Percentiles rank a stretch among this genome's conserved stretches.
Evolutionary conservation across 331 rosid species (phyloP).

Genomic region (Stylosanthes scabra): DNA sequence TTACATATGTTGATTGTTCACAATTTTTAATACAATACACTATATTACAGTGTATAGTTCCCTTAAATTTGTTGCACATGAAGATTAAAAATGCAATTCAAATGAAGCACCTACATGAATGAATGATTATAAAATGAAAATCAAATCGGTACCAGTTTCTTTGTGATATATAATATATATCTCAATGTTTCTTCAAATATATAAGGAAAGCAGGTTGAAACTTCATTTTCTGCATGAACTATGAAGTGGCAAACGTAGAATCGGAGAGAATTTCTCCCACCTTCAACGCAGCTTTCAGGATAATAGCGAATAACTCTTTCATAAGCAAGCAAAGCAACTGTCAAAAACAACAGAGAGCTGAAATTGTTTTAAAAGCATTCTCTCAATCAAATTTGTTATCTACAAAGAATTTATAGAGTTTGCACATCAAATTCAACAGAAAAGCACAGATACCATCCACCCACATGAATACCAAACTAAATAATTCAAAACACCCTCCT

Average conservation of each 20-base stretch:
- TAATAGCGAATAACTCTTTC: not conserved
- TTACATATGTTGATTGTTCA: slow-evolving; percentile 8
- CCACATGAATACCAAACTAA: too few species aligned
- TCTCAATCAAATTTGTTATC: slow-evolving; percentile 14
- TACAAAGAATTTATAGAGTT: not conserved
- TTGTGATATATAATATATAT: not conserved
- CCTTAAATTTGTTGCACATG: not conserved
- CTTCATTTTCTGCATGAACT: not conserved
- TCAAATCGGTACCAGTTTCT: not conserved
- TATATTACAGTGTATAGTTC: not conserved
- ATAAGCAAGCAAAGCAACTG: not conserved
- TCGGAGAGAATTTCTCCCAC: not conserved
- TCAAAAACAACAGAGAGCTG: not conserved
- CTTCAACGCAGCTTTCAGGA: not conserved
- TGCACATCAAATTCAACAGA: not conserved
- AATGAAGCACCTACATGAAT: not conserved
- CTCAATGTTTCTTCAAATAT: too few species aligned
- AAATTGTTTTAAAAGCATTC: not conserved
- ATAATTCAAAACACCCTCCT: not conserved
- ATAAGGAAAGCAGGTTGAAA: not conserved
- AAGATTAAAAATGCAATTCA: slow-evolving; percentile 7
- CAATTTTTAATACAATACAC: slow-evolving; percentile 4
- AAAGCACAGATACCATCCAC: too few species aligned
- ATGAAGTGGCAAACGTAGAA: not conserved
- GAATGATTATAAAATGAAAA: not conserved